Base-by-base conservation (phyloP, 108 stramenopile genomes). In the Skeletonema menzelii region DNA sequence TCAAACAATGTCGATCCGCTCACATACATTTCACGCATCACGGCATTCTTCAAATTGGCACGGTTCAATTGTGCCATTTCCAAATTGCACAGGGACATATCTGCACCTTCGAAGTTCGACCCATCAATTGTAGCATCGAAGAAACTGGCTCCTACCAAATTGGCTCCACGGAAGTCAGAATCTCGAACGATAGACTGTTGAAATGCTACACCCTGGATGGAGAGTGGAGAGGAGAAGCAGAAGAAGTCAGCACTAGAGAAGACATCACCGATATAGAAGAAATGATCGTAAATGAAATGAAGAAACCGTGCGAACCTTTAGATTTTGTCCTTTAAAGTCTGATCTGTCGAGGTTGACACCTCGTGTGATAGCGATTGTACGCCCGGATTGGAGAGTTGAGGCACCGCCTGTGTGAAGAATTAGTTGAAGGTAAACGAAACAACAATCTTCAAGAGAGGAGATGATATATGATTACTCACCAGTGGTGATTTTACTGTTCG, bases 91-190 rank as follows among this genome's bases (percentile, higher is more conserved):
- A 85, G 53, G 10, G 86, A 82, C 87, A 93, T 84, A 69, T 86
- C 91, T 14, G 95, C 94, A 77, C 89, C 72, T 71, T 92, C 95
- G 56, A 98, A 91, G 71, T 97, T 86, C 24, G 87, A 85, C 57
- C 95, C 96, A 68, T 92, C 90, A 57, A 97, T 67, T 13, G 96
- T 96, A 3, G 97, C 97, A 80, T 97, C 97, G 72, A 98, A 97
- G 75, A 97, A 97, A 35, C 88, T 90, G 7, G 96, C 87, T 1
- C 91, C 87, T 2, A 85, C 70, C 44, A 96, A 73, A 64, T 98
- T 96, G 27, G 87, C 56, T 15, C 77, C 82, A 19, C 83, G 79
- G 67, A 97, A 98, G 79, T 96, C 91, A 24, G 88, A 55, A 66
- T 96, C 95, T 15, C 97, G 82, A 12, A 98, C 91, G 67, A 98